phyloP scores from a whole-genome alignment of 2,329 filamentous ascomycete genomes.

The Talaromyces funiculosus region DNA sequence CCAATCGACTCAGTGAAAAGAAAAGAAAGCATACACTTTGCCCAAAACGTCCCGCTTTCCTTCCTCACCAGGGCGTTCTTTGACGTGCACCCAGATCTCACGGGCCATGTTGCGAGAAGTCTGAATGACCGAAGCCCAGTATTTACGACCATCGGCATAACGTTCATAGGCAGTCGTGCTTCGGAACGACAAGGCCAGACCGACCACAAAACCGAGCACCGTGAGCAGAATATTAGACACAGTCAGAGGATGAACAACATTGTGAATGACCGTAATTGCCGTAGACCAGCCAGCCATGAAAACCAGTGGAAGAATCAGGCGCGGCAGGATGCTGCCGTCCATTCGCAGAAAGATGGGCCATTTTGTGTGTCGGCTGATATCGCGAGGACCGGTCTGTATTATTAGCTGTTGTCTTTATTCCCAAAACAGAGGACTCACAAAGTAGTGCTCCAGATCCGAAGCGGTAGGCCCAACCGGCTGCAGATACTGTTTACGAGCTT shows the following conservation, averaged over 20 bases:
- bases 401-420: constrained; percentile 15
- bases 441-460: constrained; percentile 57
- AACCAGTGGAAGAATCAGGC: constrained; percentile 64
- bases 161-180: constrained; percentile 71
- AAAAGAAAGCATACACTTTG: constrained; percentile 49
- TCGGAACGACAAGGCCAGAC: constrained; percentile 71
- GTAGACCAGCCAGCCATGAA: constrained; percentile 62
- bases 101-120: constrained; percentile 57
- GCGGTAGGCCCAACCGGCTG: background rate
- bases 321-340: constrained; percentile 68
- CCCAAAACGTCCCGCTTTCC: constrained; percentile 63
- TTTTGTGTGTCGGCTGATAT: constrained; percentile 68
- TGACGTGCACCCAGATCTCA: constrained; percentile 74
- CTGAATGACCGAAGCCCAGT: constrained; percentile 55
- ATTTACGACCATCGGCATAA: constrained; percentile 59
- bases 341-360: constrained; percentile 70
- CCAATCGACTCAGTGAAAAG: background rate
- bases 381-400: constrained; percentile 48
- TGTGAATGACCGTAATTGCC: constrained; percentile 54
- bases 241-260: constrained; percentile 45
- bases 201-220: constrained; percentile 75
- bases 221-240: constrained; percentile 67
- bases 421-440: constrained; percentile 36
- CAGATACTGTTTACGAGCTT: constrained; percentile 9
- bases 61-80: constrained; percentile 53